Conservation (phyloP, 2,329 filamentous ascomycete genomes). For the Verticillium isaacii region DNA sequence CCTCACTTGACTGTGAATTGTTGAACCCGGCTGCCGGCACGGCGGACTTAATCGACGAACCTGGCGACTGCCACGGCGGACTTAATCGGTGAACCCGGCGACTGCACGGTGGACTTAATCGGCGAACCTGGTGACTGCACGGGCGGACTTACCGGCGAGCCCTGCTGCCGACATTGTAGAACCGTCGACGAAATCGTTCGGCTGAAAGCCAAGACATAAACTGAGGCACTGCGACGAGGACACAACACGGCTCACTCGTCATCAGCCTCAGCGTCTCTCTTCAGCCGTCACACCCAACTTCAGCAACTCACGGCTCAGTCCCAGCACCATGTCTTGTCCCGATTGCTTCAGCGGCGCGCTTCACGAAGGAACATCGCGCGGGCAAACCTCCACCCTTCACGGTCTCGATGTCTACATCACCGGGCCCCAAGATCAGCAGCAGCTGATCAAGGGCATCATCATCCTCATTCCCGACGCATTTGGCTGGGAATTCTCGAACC, state of each 20-base stretch:
- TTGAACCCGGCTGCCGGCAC: too few species aligned
- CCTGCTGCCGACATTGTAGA: too few species aligned
- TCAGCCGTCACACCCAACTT: not conserved
- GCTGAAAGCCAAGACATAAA: too few species aligned
- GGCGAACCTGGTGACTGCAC: too few species aligned
- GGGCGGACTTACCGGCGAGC: too few species aligned
- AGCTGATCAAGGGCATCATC: slow-evolving; percentile 38
- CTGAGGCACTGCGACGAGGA: too few species aligned
- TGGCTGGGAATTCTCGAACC: slow-evolving; percentile 50
- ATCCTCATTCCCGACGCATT: slow-evolving; percentile 53
- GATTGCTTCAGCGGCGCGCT: slow-evolving; percentile 43
- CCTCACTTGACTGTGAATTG: too few species aligned
- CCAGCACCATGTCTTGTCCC: slow-evolving; percentile 26
- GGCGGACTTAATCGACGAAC: too few species aligned
- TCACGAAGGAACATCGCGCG: slow-evolving; percentile 38
- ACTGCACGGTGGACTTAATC: too few species aligned
- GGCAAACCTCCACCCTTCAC: slow-evolving; percentile 39
- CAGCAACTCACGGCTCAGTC: not conserved
- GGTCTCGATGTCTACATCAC: slow-evolving; percentile 44
- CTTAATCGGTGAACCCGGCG: too few species aligned
- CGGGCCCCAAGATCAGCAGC: slow-evolving; percentile 25
- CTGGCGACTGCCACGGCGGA: too few species aligned
- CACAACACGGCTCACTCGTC: not conserved
- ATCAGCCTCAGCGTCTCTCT: not conserved
- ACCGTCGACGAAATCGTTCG: too few species aligned